Base-by-base conservation (phyloP, 768 basidiomycete species). In the Dioszegia aurantiaca region DNA sequence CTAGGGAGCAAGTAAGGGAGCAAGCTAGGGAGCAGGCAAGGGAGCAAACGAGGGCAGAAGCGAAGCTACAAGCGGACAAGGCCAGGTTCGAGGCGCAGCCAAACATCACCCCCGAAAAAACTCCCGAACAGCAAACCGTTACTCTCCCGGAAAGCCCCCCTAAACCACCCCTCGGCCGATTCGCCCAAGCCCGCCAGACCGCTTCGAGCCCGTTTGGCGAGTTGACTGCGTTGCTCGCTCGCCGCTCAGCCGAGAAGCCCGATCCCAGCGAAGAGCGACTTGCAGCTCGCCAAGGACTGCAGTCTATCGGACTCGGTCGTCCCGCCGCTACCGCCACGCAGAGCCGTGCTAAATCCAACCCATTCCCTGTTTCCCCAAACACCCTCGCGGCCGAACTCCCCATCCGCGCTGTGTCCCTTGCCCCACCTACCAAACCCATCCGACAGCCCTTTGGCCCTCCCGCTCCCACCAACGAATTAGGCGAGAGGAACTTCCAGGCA, bases 361-460 rank as follows among this genome's bases (percentile, higher is more conserved):
- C 54, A 4, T 43, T 55, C 41, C 43, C 54, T 27, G 16, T 24
- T 12, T 21, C 54, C 17, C 27, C 40, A 26, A 21, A 37, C 39
- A 41, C 37, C 24, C n/a, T 23, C n/a, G 27, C 28, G 27, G 27
- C 23, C 16, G 26, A 21, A 21, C 26, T 14, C 2, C 40, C 54
- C 17, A 14, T 33, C 3, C 43, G 40, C 19, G 28, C 43, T 3
- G 31, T 55, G 1, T 36, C 41, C 10, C 41, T 55, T 3, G 54
- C 39, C 16, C 28, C 14, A 24, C 53, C 43, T 27, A 16, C 45
- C 3, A 55, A 55, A 23, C 54, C 61, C 16, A 31, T 68, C 19
- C 46, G 73, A 17, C 73, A 75, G 44, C 73, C 73, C 6, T 28
- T 56, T 26, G 73, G 73, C n/a, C 73, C 73, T 19, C 73, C 73